Evolutionary conservation across 2,329 filamentous ascomycete species (phyloP), one percentile per base, ranked within the genome.

Genomic region (Onygenales sp.): DNA sequence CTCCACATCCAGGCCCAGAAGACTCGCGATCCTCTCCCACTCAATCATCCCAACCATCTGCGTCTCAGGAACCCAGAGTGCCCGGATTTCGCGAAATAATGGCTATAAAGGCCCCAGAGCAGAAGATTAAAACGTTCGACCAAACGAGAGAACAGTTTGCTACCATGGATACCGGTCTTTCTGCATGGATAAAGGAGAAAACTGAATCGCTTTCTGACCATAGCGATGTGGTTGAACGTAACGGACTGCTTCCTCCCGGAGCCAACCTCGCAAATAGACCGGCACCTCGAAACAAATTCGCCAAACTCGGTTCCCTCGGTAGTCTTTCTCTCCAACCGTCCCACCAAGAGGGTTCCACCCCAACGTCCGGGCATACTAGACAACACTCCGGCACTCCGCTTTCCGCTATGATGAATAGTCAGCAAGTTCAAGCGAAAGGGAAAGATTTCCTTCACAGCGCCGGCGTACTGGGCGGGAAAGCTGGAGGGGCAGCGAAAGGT

Each of bases 391-490:
- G 56, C 17, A 65, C 60, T 34, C 66, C 65, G 21, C 62, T 71
- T 31, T 65, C 67, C 45, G 63, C 65, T 27, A 70, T 70, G 56
- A 70, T 72, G 54, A 81, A 81, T 48, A 72, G 79, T 56, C 76
- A 80, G 58, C 82, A 86, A 63, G 81, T 91, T 67, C 86, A 88
- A 61, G 80, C 84, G 40, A 92, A 91, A 74, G 85, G 91, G 67
- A 96, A 95, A 73, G 90, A 94, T 63, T 74, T 96, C 32, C 78
- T 96, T 65, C 87, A 93, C 59, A 85, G 86, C 21, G 91, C 91
- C 52, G 89, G 88, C 51, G 73, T 82, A 14, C 74, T 86, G 54
- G 80, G 84, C 56, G 83, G 83, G 27, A 85, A 85, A 63, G 83
- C 82, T 34, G 80, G 81, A 58, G 90, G 88, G 66, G 88, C 89